These are phyloP conservation scores for Diplodia corticola DNA, from an alignment of 2,329 filamentous ascomycete genomes.

Conservation along the genomic window DNA sequence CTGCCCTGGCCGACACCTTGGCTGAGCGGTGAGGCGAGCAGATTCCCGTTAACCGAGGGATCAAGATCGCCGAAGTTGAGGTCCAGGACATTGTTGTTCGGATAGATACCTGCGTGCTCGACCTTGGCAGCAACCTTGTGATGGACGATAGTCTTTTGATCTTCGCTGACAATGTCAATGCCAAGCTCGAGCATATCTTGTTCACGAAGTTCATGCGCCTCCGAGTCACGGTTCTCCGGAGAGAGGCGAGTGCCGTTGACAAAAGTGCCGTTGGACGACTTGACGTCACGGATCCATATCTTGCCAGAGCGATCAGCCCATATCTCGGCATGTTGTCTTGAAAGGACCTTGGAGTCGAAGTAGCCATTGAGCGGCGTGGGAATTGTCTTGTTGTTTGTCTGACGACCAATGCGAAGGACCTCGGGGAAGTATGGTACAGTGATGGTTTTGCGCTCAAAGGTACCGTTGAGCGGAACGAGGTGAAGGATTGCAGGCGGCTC, in stretches of 20 bases:
- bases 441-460: slow-evolving; percentile 96
- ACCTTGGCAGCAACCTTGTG: slow-evolving; percentile 98
- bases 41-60: slow-evolving; percentile 68
- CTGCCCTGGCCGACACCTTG: slow-evolving; percentile 62
- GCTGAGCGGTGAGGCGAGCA: slow-evolving; percentile 38
- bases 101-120: slow-evolving; percentile 86
- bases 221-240: slow-evolving; percentile 92
- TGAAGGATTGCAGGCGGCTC: slow-evolving; percentile 78
- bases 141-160: slow-evolving; percentile 97
- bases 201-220: slow-evolving; percentile 88
- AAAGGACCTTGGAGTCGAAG: slow-evolving; percentile 97
- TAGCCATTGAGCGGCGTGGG: slow-evolving; percentile 90
- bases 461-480: slow-evolving; percentile 87
- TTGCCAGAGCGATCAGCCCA: slow-evolving; percentile 85
- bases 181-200: slow-evolving; percentile 91
- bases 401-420: slow-evolving; percentile 87
- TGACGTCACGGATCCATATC: slow-evolving; percentile 94
- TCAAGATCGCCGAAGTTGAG: slow-evolving; percentile 93
- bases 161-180: slow-evolving; percentile 98
- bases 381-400: slow-evolving; percentile 95
- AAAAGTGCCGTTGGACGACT: slow-evolving; percentile 98
- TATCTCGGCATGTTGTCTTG: slow-evolving; percentile 92
- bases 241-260: slow-evolving; percentile 91
- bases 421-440: slow-evolving; percentile 91
- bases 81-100: slow-evolving; percentile 75